Base-by-base conservation (phyloP, 805 yeast species). In the Kuraishia ogatae region DNA sequence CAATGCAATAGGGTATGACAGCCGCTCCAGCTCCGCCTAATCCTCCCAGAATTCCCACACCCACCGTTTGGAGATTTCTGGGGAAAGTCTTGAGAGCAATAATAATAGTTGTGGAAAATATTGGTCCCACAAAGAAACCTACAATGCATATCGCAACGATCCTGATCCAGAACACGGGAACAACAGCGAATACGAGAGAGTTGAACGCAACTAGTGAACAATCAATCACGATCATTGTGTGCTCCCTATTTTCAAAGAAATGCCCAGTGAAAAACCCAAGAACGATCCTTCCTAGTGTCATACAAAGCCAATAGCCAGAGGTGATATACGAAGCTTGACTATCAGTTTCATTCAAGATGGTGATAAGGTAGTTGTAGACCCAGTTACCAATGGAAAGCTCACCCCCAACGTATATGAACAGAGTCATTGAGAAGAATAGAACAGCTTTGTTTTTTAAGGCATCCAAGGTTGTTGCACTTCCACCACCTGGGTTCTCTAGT, bases 11-110 rank as follows among this genome's bases (percentile, higher is more conserved):
- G 1, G 96, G 94, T 6, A 88, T 58, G 0, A 81, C 75, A 0
- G 96, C 93, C n/a, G 87, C 87, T 1, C 96, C 96, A 17, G 85
- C 81, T 2, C 94, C 92, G 6, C 96, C 96, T 57, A 88, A 65
- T 0, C 94, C 91, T 55, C 91, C 83, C 21, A 86, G 81, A 54
- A 87, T 73, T 0, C 96, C 92, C 8, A 89, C 77, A 1, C 90
- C 92, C 19, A 81, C 69, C 10, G 87, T 79, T 54, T 86, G 87
- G 53, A 78, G 69, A 48, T 74, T 75, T 26, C 71, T 67, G 0
- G 96, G 96, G 49, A 89, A 66, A 1, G 82, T 71, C 54, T 82
- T 81, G 50, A 87, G 67, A 1, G 89, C 76, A 10, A 85, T 78
- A 15, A 86, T 80, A 53, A 87, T 82, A 0, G 87, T 80, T 6